Conservation (phyloP, 1,284 basidiomycete species). For the Austroboletus niveus region DNA sequence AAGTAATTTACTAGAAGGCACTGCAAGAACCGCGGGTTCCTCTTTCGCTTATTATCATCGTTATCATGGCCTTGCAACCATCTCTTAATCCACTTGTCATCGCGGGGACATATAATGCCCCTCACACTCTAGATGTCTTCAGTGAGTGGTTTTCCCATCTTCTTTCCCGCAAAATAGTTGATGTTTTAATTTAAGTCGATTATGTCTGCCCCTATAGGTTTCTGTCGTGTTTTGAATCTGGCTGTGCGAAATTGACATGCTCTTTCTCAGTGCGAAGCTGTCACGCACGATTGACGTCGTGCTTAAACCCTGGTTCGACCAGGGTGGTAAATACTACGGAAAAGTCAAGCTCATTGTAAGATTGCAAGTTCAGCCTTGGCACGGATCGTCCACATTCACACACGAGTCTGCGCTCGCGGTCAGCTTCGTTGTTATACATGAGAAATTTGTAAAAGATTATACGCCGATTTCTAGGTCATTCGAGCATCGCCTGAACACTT, state of each 20-base stretch:
- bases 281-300: constrained; percentile 57
- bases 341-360: constrained; percentile 81
- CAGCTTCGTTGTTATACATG: constrained; percentile 17
- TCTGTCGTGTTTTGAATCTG: background rate
- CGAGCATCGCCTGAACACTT: constrained; percentile 72
- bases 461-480: constrained; percentile 43
- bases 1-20: too few relatives aligned
- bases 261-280: constrained; percentile 53
- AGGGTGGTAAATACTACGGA: constrained; percentile 69
- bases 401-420: constrained; percentile 86
- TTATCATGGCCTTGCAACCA: constrained; percentile 79
- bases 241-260: constrained; percentile 2
- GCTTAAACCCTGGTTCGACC: constrained; percentile 56
- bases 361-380: constrained; percentile 85
- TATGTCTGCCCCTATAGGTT: constrained; percentile 87
- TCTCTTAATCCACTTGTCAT: constrained; percentile 72
- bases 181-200: constrained; percentile 54
- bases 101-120: constrained; percentile 61
- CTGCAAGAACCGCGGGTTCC: too few relatives aligned
- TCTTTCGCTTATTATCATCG: too few relatives aligned
- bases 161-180: background rate
- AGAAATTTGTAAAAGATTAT: constrained; percentile 1
- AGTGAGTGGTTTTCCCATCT: constrained; percentile 40
- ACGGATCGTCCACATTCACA: constrained; percentile 68
- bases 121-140: constrained; percentile 85